Percentiles rank a stretch among this genome's conserved stretches.
Evolutionary conservation across 192 early-diverging fungal species (phyloP).

Genomic region (Chytriomyces hyalinus): DNA sequence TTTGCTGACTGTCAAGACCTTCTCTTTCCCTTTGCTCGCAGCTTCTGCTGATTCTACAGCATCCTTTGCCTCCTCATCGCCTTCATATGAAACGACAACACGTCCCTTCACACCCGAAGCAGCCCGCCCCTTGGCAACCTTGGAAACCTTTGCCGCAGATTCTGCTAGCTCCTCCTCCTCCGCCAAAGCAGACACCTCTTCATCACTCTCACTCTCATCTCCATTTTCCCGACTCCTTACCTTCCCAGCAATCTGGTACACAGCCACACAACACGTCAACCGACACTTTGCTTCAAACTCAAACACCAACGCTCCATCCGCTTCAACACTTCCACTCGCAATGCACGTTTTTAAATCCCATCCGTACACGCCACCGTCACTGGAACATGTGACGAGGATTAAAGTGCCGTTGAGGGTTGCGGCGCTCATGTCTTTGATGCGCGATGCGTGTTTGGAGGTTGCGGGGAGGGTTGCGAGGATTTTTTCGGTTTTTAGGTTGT

Average conservation of each 20-base stretch:
- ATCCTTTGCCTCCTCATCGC: not conserved
- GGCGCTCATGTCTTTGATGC: slow-evolving; percentile 54
- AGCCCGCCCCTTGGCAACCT: not conserved
- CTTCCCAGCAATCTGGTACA: slow-evolving; percentile 22
- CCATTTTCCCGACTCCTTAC: slow-evolving; percentile 10
- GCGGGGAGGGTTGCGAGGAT: slow-evolving; percentile 25
- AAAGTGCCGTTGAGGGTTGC: slow-evolving; percentile 9
- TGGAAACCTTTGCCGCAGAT: not conserved
- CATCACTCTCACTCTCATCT: slow-evolving; percentile 7
- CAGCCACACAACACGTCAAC: slow-evolving; percentile 50
- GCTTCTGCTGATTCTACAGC: not conserved
- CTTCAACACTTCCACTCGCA: not conserved
- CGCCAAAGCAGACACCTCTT: not conserved
- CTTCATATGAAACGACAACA: slow-evolving; percentile 15
- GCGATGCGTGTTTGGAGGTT: slow-evolving; percentile 38
- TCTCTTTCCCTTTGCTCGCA: not conserved
- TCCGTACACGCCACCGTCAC: slow-evolving; percentile 51
- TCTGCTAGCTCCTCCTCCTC: not conserved
- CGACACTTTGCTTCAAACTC: slow-evolving; percentile 52
- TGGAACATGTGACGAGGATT: slow-evolving; percentile 51
- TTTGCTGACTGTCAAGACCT: not conserved
- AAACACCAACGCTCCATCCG: slow-evolving; percentile 29
- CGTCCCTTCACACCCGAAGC: not conserved
- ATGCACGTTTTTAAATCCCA: slow-evolving; percentile 51
- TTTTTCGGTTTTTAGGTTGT: not conserved